phyloP scores from a whole-genome alignment of 768 basidiomycete species.

The Hydnomerulius pinastri region DNA sequence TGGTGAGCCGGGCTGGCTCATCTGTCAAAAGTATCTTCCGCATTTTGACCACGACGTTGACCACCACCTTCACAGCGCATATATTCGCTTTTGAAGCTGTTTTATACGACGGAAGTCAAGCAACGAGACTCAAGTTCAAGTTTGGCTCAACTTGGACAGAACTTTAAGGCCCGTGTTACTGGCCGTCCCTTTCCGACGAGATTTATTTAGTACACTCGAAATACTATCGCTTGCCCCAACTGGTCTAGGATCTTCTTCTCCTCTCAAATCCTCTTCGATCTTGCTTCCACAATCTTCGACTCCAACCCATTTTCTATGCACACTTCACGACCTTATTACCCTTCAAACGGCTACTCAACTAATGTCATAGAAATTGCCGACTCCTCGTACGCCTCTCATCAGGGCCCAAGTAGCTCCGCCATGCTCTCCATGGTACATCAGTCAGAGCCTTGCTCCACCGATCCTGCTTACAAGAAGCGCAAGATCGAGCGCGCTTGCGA shows the following conservation, averaged over 20 bases:
- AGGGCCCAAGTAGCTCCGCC: constrained; percentile 6
- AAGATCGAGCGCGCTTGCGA: constrained; percentile 62
- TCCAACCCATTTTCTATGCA: constrained; percentile 16
- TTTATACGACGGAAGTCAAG: neutral
- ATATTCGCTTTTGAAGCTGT: neutral
- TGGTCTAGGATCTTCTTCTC: constrained; percentile 4
- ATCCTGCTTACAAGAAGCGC: constrained; percentile 39
- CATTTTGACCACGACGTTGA: constrained; percentile 2
- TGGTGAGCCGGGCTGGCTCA: too few relatives aligned
- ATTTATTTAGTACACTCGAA: constrained; percentile 18
- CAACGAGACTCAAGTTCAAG: too few relatives aligned
- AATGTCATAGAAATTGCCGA: constrained; percentile 32
- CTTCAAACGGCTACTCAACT: constrained; percentile 13
- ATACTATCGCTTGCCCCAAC: constrained; percentile 7
- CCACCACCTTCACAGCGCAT: neutral
- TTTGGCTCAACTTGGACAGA: too few relatives aligned
- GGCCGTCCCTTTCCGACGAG: neutral
- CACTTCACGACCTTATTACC: constrained; percentile 12
- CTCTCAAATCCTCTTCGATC: constrained; percentile 1
- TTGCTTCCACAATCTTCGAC: neutral
- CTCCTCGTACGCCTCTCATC: constrained; percentile 1
- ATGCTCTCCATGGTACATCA: constrained; percentile 15
- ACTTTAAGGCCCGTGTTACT: neutral
- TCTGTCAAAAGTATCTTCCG: constrained; percentile 1
- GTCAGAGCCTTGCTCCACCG: constrained; percentile 1